Evolutionary conservation across 2,329 filamentous ascomycete genomes (phyloP).

Genomic region (Penicillium italicum): DNA sequence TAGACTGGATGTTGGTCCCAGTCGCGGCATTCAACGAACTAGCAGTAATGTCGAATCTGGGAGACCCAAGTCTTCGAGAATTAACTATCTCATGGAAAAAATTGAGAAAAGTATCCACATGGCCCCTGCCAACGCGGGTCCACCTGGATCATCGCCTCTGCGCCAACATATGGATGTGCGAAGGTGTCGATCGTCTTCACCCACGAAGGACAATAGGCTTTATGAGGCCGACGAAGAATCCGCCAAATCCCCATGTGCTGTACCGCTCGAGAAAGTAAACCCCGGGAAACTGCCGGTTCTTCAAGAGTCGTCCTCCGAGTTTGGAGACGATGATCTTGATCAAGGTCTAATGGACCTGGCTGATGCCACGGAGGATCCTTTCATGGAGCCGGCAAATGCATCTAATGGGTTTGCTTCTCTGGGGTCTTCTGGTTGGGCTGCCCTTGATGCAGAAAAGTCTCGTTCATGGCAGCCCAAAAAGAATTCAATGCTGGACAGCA

Average conservation of each 20-base stretch:
- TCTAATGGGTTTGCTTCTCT: constrained; percentile 16
- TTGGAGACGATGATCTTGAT: constrained; percentile 48
- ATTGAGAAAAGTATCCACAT: constrained; percentile 54
- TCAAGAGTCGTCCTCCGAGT: constrained; percentile 42
- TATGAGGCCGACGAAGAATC: not conserved
- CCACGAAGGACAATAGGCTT: constrained; percentile 23
- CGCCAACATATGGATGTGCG: constrained; percentile 33
- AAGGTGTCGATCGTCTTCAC: constrained; percentile 33
- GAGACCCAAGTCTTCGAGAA: constrained; percentile 44
- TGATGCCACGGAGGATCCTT: constrained; percentile 33
- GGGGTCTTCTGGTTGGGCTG: constrained; percentile 18
- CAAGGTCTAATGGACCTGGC: constrained; percentile 43
- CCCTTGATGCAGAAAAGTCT: constrained; percentile 11
- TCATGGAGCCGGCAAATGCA: constrained; percentile 16
- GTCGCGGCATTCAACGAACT: constrained; percentile 44
- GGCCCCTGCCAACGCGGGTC: constrained; percentile 26
- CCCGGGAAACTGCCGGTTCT: constrained; percentile 7
- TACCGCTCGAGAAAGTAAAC: not conserved
- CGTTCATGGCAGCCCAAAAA: constrained; percentile 2
- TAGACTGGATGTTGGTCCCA: constrained; percentile 44
- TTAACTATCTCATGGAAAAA: constrained; percentile 61
- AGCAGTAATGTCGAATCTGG: constrained; percentile 40
- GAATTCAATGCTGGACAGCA: not conserved
- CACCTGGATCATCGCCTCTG: constrained; percentile 45
- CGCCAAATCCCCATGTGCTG: not conserved